phyloP scores from a whole-genome alignment of 1,284 basidiomycete genomes.

The Pterulicium gracile region DNA sequence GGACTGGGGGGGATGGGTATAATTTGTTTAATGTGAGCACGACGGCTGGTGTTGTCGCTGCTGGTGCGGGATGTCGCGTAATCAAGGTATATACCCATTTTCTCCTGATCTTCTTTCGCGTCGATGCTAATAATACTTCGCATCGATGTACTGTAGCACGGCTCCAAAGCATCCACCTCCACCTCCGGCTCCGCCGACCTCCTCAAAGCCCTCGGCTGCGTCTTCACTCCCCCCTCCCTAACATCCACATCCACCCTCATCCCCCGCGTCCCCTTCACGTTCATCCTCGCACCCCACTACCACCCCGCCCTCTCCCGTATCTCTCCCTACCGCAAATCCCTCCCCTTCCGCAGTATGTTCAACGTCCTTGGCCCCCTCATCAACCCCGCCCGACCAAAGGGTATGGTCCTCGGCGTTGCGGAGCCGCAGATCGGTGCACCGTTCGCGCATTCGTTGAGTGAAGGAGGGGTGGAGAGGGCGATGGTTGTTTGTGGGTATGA shows the following conservation, averaged over 20 bases:
- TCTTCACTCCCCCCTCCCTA: slow-evolving; percentile 61
- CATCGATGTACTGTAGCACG: slow-evolving; percentile 58
- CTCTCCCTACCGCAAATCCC: slow-evolving; percentile 75
- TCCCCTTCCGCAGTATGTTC: slow-evolving; percentile 97
- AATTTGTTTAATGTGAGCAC: slow-evolving; percentile 98
- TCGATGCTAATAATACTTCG: slow-evolving; percentile 6
- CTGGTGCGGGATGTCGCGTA: slow-evolving; percentile 87
- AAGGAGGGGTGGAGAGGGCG: slow-evolving; percentile 68
- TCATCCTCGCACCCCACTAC: slow-evolving; percentile 91
- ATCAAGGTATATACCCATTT: slow-evolving; percentile 60
- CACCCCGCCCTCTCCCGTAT: slow-evolving; percentile 83
- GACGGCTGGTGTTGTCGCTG: slow-evolving; percentile 88
- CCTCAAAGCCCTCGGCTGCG: slow-evolving; percentile 76
- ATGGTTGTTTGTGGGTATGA: slow-evolving; percentile 93
- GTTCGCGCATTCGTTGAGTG: slow-evolving; percentile 69
- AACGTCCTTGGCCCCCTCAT: slow-evolving; percentile 93
- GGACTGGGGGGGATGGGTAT: slow-evolving; percentile 90
- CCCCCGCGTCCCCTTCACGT: slow-evolving; percentile 70
- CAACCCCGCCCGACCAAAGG: slow-evolving; percentile 79
- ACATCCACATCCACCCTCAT: slow-evolving; percentile 45
- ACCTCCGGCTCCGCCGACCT: slow-evolving; percentile 93
- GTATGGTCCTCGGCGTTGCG: slow-evolving; percentile 89
- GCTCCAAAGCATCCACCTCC: slow-evolving; percentile 88
- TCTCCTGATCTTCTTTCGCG: slow-evolving; percentile 4
- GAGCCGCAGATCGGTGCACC: slow-evolving; percentile 75